Evolutionary conservation across 345 rosid species (phyloP).

Genomic region (Rhodamnia rubescens): DNA sequence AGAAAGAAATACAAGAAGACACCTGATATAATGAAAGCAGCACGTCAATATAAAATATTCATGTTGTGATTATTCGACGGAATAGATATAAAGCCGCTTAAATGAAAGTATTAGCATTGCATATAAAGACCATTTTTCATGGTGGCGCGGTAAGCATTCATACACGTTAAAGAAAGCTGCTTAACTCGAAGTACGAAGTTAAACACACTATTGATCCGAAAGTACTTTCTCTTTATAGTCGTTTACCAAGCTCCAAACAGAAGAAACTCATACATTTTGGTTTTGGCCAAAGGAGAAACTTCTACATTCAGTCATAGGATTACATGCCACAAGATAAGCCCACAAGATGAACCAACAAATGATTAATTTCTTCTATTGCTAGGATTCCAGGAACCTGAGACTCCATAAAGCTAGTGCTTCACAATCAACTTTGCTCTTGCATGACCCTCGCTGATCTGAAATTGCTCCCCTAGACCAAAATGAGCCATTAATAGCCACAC

Average conservation of each 20-base stretch:
- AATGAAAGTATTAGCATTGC: not conserved
- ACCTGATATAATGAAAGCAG: no score
- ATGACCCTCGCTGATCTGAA: constrained; percentile 43
- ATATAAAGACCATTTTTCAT: not conserved
- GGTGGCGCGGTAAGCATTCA: not conserved
- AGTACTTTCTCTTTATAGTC: no score
- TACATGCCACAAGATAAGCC: no score
- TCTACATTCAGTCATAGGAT: no score
- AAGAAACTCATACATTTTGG: no score
- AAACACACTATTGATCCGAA: not conserved
- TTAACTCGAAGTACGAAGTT: no score
- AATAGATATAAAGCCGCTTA: not conserved
- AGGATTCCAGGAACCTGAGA: not conserved
- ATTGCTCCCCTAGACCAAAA: constrained; percentile 41
- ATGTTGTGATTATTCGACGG: not conserved
- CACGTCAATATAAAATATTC: not conserved
- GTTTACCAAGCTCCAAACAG: no score
- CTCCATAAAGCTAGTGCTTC: constrained; percentile 10
- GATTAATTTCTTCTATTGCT: not conserved
- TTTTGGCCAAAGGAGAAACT: no score
- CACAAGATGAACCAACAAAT: not conserved
- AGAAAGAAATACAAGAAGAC: not conserved
- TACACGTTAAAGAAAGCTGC: not conserved
- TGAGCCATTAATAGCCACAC: constrained; percentile 75
- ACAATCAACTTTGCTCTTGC: constrained; percentile 43